Evolutionary conservation across 768 basidiomycete genomes (phyloP).

Genomic region (Psilocybe subaeruginosa): DNA sequence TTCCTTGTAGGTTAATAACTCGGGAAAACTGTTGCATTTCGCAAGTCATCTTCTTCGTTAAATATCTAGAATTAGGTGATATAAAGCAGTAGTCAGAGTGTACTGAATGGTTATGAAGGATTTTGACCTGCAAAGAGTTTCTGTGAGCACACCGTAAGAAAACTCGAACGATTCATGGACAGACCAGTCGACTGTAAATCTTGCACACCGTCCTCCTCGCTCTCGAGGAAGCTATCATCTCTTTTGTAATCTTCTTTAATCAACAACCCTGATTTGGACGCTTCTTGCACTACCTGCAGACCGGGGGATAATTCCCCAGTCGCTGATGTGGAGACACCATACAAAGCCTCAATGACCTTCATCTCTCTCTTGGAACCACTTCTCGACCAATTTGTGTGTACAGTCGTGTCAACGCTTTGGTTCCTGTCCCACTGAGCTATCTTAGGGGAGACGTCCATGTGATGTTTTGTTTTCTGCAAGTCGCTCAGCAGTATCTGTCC

Average conservation of each 20-base stretch:
- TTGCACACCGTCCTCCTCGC: not conserved
- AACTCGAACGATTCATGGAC: not conserved
- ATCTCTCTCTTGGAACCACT: constrained; percentile 34
- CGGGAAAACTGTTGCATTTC: not conserved
- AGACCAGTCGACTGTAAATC: not conserved
- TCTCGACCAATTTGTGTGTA: constrained; percentile 30
- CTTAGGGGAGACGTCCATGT: constrained; percentile 34
- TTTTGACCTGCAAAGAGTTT: not conserved
- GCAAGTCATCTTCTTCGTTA: not conserved
- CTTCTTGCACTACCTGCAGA: constrained; percentile 49
- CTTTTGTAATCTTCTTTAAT: constrained; percentile 9
- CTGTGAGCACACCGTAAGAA: not conserved
- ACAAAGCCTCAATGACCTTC: constrained; percentile 54
- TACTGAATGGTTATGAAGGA: not conserved
- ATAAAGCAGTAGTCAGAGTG: not conserved
- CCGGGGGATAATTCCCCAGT: constrained; percentile 39
- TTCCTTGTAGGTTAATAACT: not conserved
- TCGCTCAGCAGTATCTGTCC: constrained; percentile 16
- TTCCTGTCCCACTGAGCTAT: constrained; percentile 39
- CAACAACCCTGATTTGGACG: constrained; percentile 8
- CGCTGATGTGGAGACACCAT: constrained; percentile 43
- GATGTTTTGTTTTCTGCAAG: constrained; percentile 20
- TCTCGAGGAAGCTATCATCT: not conserved
- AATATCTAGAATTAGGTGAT: not conserved
- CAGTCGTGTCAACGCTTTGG: not conserved